Evolutionary conservation across 306 rosid genomes (phyloP).

Genomic region (Vigna reflexopilosa): DNA sequence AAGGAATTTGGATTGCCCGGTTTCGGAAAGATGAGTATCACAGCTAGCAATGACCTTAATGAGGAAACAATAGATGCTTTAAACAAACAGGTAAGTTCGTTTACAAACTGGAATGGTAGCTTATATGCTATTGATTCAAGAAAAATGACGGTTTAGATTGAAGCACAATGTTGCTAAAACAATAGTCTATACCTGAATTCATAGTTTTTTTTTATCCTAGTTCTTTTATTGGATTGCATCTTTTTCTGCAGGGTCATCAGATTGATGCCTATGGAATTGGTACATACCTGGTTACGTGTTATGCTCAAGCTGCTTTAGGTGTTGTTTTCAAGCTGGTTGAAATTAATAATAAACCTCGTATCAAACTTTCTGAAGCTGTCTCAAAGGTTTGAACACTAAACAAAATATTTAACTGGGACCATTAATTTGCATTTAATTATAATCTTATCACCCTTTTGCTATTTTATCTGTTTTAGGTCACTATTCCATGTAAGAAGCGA

Average conservation of each 20-base stretch:
- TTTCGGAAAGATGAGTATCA: constrained; percentile 70
- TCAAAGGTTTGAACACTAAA: constrained; percentile 66
- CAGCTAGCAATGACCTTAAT: constrained; percentile 97
- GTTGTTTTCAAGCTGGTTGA: constrained; percentile 94
- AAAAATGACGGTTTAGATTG: neutral
- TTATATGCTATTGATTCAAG: neutral
- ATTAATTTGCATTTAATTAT: constrained; percentile 7
- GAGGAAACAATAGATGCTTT: constrained; percentile 97
- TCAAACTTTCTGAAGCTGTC: constrained; percentile 86
- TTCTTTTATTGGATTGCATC: constrained; percentile 7
- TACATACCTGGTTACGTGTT: constrained; percentile 85
- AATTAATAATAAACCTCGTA: constrained; percentile 82
- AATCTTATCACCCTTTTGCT: neutral
- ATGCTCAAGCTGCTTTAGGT: constrained; percentile 90
- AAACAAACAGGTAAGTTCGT: constrained; percentile 80
- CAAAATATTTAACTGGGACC: neutral
- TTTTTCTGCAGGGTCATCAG: constrained; percentile 71
- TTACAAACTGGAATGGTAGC: constrained; percentile 15
- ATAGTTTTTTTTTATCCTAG: neutral
- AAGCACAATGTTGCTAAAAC: neutral
- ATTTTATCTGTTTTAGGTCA: constrained; percentile 59
- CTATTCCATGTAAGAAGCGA: constrained; percentile 86
- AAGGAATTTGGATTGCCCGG: constrained; percentile 69
- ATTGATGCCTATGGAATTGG: constrained; percentile 91
- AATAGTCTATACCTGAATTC: neutral